Conservation (phyloP, 2,329 filamentous ascomycete genomes). For the Fusarium nematophilum region DNA sequence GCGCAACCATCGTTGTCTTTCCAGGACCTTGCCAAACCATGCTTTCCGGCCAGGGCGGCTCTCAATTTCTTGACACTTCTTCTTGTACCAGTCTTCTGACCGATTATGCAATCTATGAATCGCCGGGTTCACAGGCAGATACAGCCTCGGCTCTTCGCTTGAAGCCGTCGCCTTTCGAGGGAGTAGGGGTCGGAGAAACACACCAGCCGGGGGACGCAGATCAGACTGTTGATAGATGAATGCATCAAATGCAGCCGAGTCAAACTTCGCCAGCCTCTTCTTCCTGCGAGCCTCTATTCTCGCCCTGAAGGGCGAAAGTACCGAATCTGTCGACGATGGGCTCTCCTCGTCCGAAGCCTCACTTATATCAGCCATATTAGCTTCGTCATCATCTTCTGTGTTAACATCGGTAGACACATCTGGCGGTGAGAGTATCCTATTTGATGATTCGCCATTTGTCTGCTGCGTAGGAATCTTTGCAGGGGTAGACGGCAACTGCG, state of each 20-base stretch:
- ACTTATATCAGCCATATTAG: slow-evolving; percentile 22
- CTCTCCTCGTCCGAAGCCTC: slow-evolving; percentile 9
- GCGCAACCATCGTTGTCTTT: slow-evolving; percentile 51
- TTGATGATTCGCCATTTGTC: slow-evolving; percentile 6
- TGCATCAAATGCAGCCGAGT: slow-evolving; percentile 50
- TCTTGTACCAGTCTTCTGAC: slow-evolving; percentile 57
- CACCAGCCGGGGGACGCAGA: slow-evolving; percentile 38
- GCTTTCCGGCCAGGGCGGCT: slow-evolving; percentile 61
- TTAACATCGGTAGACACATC: not conserved
- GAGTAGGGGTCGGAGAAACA: slow-evolving; percentile 20
- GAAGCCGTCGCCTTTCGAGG: slow-evolving; percentile 12
- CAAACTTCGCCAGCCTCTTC: slow-evolving; percentile 24
- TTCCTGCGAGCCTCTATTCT: slow-evolving; percentile 21
- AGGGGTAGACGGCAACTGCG: slow-evolving; percentile 4
- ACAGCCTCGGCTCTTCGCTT: slow-evolving; percentile 50
- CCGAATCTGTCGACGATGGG: slow-evolving; percentile 1
- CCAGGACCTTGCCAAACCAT: slow-evolving; percentile 60
- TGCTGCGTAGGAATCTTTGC: slow-evolving; percentile 3
- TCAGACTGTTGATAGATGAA: slow-evolving; percentile 53
- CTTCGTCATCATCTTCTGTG: slow-evolving; percentile 13
- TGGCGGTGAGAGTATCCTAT: not conserved
- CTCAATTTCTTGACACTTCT: slow-evolving; percentile 63
- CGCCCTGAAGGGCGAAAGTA: slow-evolving; percentile 3
- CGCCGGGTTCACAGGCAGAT: slow-evolving; percentile 62
- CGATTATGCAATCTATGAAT: slow-evolving; percentile 59